Percentiles rank a stretch among this genome's conserved stretches.
These are phyloP conservation scores for Imleria badia DNA, from an alignment of 768 basidiomycete genomes.

Conservation along the genomic window DNA sequence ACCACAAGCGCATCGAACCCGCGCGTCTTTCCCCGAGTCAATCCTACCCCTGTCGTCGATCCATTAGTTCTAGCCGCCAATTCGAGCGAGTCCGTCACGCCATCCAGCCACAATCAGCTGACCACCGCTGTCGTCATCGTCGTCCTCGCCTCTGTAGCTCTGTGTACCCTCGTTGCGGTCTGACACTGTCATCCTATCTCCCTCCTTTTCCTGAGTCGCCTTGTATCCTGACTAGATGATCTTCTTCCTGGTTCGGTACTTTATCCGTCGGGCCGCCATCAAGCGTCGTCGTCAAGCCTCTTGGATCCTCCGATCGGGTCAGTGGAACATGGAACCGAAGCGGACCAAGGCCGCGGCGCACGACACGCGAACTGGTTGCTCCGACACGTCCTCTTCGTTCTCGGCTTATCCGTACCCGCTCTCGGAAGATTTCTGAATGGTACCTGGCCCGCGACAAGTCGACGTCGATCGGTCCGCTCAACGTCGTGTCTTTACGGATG, in stretches of 20 bases:
- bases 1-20: neutral
- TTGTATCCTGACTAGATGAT: constrained; percentile 1
- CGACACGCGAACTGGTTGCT: constrained; percentile 8
- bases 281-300: constrained; percentile 26
- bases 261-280: constrained; percentile 14
- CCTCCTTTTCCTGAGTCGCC: neutral
- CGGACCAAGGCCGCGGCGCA: constrained; percentile 1
- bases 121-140: neutral
- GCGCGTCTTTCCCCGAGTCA: neutral
- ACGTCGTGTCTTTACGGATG: neutral
- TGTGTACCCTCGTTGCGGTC: constrained; percentile 10
- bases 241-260: constrained; percentile 15
- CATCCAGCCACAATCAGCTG: constrained; percentile 1
- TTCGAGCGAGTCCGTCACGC: neutral
- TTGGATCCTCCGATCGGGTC: constrained; percentile 23
- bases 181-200: neutral
- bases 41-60: constrained; percentile 11
- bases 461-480: neutral
- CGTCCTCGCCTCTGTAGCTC: neutral
- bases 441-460: neutral
- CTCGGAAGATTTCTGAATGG: constrained; percentile 17
- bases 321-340: constrained; percentile 22
- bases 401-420: constrained; percentile 16
- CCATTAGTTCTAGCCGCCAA: constrained; percentile 8
- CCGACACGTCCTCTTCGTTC: constrained; percentile 17